Evolutionary conservation across 805 yeast genomes (phyloP), one percentile per base, ranked within the genome.

Genomic region (Starmerella potacharoeniae): DNA sequence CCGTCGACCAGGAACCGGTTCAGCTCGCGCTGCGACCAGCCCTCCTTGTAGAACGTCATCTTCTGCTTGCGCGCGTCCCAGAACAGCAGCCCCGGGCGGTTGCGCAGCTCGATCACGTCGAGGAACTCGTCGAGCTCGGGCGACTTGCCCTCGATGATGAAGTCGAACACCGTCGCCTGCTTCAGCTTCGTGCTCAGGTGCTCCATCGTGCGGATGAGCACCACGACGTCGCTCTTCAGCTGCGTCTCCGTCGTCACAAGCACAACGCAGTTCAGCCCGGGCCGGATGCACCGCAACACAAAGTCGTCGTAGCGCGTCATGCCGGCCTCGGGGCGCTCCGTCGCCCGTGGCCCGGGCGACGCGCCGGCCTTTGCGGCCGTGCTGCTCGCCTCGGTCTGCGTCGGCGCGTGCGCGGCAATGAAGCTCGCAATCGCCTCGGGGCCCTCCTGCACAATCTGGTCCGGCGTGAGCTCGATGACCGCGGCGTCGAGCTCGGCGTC

Each of bases 401-500:
- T 44, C 17, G 49, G 40, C 16, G 37, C 40, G 42, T 58, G 44
- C 55, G 54, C 46, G 10, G 46, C 62, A 16, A 52, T 42, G 54
- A 55, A 58, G 22, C 56, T 53, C 4, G 56, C 53, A 4, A 61
- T 49, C 2, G 64, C 64, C 44, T 62, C 65, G 34, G 61, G 60
- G 31, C 65, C 64, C 36, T 62, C 65, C 46, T 62, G 57, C n/a
- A 62, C 59, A 17, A 61, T 46, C 39, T 60, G 60, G n/a, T 62
- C 64, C 7, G 64, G 61, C 22, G 55, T 52, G 36, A 58, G 53
- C 17, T 62, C 64, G 13, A 55, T 42, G 16, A 61, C 52, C 28
- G 41, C 51, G 17, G 37, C 48, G 46, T 45, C 56, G 4, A 53
- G 54, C 11, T 51, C 55, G 13, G 34, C 43, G 29, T 79, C 81